Percentiles rank a stretch among this genome's conserved stretches.
Evolutionary conservation across 495 filamentous ascomycete species (phyloP).

Genomic region (Jackrogersella minutella): DNA sequence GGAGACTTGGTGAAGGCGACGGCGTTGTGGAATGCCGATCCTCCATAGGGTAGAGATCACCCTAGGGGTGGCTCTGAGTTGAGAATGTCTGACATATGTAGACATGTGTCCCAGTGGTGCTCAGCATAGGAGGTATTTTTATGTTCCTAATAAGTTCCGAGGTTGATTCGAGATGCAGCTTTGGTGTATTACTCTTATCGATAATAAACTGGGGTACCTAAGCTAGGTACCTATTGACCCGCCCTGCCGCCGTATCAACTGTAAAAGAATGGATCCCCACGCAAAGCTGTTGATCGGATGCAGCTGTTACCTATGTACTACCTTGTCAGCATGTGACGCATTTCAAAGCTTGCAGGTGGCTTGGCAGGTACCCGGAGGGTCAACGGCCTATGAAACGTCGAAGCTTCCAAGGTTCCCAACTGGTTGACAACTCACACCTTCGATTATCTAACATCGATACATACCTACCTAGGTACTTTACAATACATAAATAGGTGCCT

Average conservation of each 20-base stretch:
- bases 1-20: conserved; percentile 24
- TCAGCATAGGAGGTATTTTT: conserved; percentile 11
- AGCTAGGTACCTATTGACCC: not conserved
- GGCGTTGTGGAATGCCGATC: conserved; percentile 5
- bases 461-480: not conserved
- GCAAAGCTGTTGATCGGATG: conserved; percentile 12
- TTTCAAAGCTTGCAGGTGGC: too few relatives aligned
- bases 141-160: not conserved
- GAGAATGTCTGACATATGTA: conserved; percentile 43
- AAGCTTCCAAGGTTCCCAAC: conserved; percentile 1
- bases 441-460: not conserved
- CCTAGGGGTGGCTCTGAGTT: conserved; percentile 38
- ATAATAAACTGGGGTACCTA: not conserved
- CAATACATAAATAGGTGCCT: not conserved
- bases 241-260: not conserved
- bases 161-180: not conserved
- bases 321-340: conserved; percentile 19
- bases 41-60: conserved; percentile 38
- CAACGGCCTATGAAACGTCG: not conserved
- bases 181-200: conserved; percentile 27
- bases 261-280: not conserved
- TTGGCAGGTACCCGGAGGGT: conserved; percentile 39
- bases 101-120: conserved; percentile 42
- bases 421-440: conserved; percentile 30
- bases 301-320: conserved; percentile 2